phyloP scores from a whole-genome alignment of 371 early-diverging fungal genomes.

The Hamiltosporidium tvaerminnensis region DNA sequence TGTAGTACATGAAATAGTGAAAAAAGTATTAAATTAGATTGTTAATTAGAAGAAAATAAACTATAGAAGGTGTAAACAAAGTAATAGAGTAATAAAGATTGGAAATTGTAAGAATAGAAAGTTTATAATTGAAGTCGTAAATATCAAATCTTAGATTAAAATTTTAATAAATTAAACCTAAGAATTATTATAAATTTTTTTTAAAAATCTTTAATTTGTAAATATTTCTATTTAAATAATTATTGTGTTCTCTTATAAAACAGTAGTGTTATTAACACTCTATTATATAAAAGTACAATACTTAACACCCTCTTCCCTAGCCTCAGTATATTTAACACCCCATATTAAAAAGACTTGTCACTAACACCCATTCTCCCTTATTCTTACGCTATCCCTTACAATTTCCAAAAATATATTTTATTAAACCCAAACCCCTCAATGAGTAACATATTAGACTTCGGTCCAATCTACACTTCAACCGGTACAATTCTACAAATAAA shows the following conservation, averaged over 20 bases:
- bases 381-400: neutral
- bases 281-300: neutral
- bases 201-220: too few relatives aligned
- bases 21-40: neutral
- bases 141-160: too few relatives aligned
- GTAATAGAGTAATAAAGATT: too few relatives aligned
- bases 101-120: too few relatives aligned
- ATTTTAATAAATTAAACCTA: too few relatives aligned
- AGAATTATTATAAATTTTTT: too few relatives aligned
- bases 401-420: neutral
- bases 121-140: too few relatives aligned
- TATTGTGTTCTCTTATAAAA: too few relatives aligned
- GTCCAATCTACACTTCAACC: conserved; percentile 48
- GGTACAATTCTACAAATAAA: conserved; percentile 50
- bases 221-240: too few relatives aligned
- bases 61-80: too few relatives aligned
- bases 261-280: neutral
- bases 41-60: too few relatives aligned
- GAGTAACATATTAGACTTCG: conserved; percentile 27
- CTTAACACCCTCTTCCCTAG: neutral
- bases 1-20: neutral
- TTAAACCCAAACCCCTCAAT: conserved; percentile 8
- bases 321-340: neutral
- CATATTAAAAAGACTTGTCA: neutral
- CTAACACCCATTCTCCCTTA: neutral